Percentiles rank a stretch among this genome's conserved stretches.
phyloP scores from a whole-genome alignment of 345 rosid species.

The Brassica juncea region DNA sequence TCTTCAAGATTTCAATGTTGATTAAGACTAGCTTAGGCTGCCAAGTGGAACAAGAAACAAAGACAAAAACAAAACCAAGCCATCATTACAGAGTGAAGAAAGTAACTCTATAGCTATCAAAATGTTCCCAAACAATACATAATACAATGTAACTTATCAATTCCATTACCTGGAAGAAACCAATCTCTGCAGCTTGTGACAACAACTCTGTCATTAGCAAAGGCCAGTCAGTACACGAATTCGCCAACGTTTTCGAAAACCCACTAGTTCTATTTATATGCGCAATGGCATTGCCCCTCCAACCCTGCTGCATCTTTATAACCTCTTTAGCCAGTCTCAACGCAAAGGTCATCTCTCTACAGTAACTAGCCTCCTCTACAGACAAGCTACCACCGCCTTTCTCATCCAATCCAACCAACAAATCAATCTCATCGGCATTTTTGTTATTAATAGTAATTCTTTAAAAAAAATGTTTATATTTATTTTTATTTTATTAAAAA shows the following conservation, averaged over 20 bases:
- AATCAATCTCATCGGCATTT: constrained; percentile 76
- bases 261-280: constrained; percentile 68
- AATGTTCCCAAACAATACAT: neutral
- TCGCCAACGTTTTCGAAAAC: constrained; percentile 77
- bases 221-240: constrained; percentile 94
- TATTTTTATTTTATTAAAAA: too few species aligned
- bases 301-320: constrained; percentile 57
- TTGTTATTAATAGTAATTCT: too few species aligned
- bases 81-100: neutral
- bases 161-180: constrained; percentile 72
- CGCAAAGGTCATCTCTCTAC: constrained; percentile 68
- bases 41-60: constrained; percentile 20
- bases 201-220: constrained; percentile 82
- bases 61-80: constrained; percentile 19
- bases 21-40: too few species aligned
- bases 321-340: constrained; percentile 87
- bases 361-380: constrained; percentile 75
- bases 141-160: neutral
- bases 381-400: constrained; percentile 60
- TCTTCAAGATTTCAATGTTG: constrained; percentile 82
- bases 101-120: neutral
- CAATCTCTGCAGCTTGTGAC: constrained; percentile 89
- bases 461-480: too few species aligned
- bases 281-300: constrained; percentile 86
- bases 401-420: constrained; percentile 53